Conservation (phyloP, 176 grass and related monocot genomes). For the Carex cristatella region DNA sequence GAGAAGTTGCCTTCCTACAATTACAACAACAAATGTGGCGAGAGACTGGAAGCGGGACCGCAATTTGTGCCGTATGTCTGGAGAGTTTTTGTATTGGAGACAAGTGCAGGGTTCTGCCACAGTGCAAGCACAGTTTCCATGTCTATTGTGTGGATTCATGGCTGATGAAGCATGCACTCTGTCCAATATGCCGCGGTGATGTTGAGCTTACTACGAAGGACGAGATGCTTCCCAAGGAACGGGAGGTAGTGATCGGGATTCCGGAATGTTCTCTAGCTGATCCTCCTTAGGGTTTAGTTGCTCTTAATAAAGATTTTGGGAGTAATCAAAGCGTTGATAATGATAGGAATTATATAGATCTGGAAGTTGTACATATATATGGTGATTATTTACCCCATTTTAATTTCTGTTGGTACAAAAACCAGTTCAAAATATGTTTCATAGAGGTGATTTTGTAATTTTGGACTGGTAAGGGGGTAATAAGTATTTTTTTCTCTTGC, state of each 20-base stretch:
- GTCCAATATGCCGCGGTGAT: constrained; percentile 49
- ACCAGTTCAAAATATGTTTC: too few species aligned
- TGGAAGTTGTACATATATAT: too few species aligned
- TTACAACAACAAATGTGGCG: not conserved
- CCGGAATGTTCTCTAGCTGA: not conserved
- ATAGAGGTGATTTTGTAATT: too few species aligned
- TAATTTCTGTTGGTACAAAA: too few species aligned
- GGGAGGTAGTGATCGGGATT: not conserved
- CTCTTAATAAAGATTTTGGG: not conserved
- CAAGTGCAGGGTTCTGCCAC: constrained; percentile 39
- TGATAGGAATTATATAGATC: too few species aligned
- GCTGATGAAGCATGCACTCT: constrained; percentile 42
- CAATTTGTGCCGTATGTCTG: constrained; percentile 55
- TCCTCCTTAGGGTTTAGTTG: not conserved
- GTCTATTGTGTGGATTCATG: constrained; percentile 55
- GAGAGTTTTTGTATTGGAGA: constrained; percentile 41
- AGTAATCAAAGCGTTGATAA: too few species aligned
- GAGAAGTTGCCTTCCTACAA: constrained; percentile 39
- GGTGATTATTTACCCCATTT: not conserved
- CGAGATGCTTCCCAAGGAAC: not conserved
- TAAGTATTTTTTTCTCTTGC: too few species aligned
- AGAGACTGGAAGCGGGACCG: not conserved
- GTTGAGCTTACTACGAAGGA: not conserved
- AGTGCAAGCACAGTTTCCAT: constrained; percentile 71
- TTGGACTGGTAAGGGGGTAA: too few species aligned